Percentiles rank a stretch among this genome's conserved stretches.
These are phyloP conservation scores for Plasmodium falciparum DNA, from an alignment of 169 alveolate species.

Conservation along the genomic window DNA sequence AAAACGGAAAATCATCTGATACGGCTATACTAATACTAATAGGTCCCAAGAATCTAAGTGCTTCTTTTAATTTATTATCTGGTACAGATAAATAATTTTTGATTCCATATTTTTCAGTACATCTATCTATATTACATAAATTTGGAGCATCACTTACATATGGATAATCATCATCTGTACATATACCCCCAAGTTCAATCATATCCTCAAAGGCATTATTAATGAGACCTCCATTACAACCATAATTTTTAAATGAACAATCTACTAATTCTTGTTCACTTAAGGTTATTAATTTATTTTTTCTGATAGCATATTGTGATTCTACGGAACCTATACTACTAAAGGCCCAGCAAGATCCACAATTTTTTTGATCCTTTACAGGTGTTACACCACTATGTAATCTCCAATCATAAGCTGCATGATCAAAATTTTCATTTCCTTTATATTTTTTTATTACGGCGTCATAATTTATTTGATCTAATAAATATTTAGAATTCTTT, in stretches of 20 bases:
- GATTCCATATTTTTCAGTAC: constrained; percentile 49
- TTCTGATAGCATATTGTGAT: constrained; percentile 78
- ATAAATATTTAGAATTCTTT: neutral
- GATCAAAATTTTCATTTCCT: constrained; percentile 1
- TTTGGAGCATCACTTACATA: constrained; percentile 76
- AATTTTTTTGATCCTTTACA: constrained; percentile 85
- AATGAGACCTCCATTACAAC: constrained; percentile 91
- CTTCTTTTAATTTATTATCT: constrained; percentile 73
- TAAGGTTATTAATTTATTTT: constrained; percentile 40
- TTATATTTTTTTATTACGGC: constrained; percentile 25
- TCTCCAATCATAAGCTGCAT: constrained; percentile 80
- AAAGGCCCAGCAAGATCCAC: constrained; percentile 93
- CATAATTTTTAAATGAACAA: constrained; percentile 83
- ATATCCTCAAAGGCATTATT: constrained; percentile 87
- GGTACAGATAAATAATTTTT: constrained; percentile 35
- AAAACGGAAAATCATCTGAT: constrained; percentile 85
- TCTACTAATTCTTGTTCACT: constrained; percentile 93
- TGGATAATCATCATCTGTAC: constrained; percentile 82
- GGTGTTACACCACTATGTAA: constrained; percentile 80
- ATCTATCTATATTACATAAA: constrained; percentile 41
- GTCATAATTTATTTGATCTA: neutral
- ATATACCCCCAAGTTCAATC: constrained; percentile 80
- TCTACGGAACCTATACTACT: constrained; percentile 86
- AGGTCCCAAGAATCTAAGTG: constrained; percentile 81
- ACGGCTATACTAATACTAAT: constrained; percentile 93